Evolutionary conservation across 2,329 filamentous ascomycete species (phyloP).

Genomic region (Pestalotiopsis sp.): DNA sequence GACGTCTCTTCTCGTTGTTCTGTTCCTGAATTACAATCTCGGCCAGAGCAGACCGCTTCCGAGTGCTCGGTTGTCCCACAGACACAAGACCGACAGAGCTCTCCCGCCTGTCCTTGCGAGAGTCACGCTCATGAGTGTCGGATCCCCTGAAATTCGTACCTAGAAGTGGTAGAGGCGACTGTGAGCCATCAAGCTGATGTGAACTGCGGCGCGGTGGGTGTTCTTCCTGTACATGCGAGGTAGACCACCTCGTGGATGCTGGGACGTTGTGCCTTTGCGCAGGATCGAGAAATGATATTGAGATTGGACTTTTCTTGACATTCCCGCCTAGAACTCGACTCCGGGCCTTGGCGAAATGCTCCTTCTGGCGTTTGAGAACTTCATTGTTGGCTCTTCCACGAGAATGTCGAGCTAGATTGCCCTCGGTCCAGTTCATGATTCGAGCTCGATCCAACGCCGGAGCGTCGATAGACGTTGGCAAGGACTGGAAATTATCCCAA

Average conservation of each 20-base stretch:
- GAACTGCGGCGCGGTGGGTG: not conserved
- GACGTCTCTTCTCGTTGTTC: constrained; percentile 26
- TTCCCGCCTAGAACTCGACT: constrained; percentile 29
- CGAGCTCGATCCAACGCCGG: not conserved
- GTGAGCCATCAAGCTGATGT: not conserved
- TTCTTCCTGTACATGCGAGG: not conserved
- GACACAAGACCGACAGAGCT: not conserved
- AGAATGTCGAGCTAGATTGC: constrained; percentile 44
- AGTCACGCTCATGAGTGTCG: not conserved
- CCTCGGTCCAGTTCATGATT: constrained; percentile 54
- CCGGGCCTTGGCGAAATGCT: constrained; percentile 48
- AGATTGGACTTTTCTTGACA: constrained; percentile 31
- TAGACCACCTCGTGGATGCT: not conserved
- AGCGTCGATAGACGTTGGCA: not conserved
- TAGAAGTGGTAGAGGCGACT: not conserved
- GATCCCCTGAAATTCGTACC: not conserved
- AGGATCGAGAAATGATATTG: constrained; percentile 28
- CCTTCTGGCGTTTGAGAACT: constrained; percentile 41
- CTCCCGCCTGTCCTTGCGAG: not conserved
- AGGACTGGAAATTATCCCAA: no score
- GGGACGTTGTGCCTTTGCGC: constrained; percentile 9
- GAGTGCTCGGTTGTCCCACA: not conserved
- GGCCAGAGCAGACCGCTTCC: constrained; percentile 11
- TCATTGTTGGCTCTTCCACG: constrained; percentile 35
- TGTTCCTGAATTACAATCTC: constrained; percentile 1